These are phyloP conservation scores for Vigna mungo DNA, from an alignment of 306 rosid genomes.

Conservation along the genomic window DNA sequence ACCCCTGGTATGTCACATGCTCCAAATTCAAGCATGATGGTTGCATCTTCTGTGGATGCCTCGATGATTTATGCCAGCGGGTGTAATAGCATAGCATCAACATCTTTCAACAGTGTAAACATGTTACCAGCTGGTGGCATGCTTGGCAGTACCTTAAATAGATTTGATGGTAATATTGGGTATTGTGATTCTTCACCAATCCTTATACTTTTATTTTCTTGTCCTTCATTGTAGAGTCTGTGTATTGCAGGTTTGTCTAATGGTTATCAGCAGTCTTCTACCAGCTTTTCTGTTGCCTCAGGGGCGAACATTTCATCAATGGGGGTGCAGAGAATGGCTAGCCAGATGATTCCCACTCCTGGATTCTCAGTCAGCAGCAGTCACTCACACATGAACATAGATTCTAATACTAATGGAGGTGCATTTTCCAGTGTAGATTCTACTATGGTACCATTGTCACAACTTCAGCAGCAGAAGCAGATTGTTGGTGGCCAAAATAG, in stretches of 20 bases:
- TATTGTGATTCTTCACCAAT: constrained; percentile 28
- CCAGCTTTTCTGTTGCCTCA: constrained; percentile 70
- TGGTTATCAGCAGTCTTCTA: constrained; percentile 89
- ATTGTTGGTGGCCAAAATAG: constrained; percentile 76
- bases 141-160: constrained; percentile 66
- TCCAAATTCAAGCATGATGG: constrained; percentile 77
- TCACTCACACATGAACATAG: constrained; percentile 72
- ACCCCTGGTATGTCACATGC: constrained; percentile 90
- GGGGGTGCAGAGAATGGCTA: constrained; percentile 71
- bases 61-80: constrained; percentile 67
- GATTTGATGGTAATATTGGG: constrained; percentile 70
- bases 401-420: constrained; percentile 67
- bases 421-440: constrained; percentile 78
- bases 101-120: constrained; percentile 70
- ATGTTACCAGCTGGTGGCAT: constrained; percentile 67
- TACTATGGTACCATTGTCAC: constrained; percentile 64
- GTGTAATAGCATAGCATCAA: constrained; percentile 57
- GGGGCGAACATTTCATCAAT: constrained; percentile 75
- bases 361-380: constrained; percentile 68
- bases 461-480: constrained; percentile 79
- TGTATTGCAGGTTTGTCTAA: constrained; percentile 74
- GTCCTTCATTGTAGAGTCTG: constrained; percentile 9
- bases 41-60: constrained; percentile 69
- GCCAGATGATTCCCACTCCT: constrained; percentile 99
- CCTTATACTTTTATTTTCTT: constrained; percentile 39